These are phyloP conservation scores for Phytophthora crassamura DNA, from an alignment of 352 stramenopile species.

Conservation along the genomic window DNA sequence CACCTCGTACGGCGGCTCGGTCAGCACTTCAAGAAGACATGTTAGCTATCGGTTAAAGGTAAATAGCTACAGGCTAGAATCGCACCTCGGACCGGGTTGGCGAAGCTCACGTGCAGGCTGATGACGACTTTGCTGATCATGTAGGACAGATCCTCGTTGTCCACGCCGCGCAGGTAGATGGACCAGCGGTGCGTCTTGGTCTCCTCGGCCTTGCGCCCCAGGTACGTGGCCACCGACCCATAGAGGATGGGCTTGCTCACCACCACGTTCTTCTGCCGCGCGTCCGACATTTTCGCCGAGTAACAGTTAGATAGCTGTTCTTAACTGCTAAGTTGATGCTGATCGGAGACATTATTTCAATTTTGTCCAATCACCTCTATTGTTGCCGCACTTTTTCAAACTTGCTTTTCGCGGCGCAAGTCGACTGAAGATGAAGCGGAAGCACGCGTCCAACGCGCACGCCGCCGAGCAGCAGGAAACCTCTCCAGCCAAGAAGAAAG, in stretches of 20 bases:
- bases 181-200: slow-evolving; percentile 96
- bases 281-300: slow-evolving; percentile 60
- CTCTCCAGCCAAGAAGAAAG: slow-evolving; percentile 26
- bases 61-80: not conserved
- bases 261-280: slow-evolving; percentile 78
- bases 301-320: slow-evolving; percentile 7
- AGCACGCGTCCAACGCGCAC: slow-evolving; percentile 23
- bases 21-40: slow-evolving; percentile 78
- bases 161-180: slow-evolving; percentile 93
- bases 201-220: slow-evolving; percentile 93
- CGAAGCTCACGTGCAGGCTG: slow-evolving; percentile 96
- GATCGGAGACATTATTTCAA: slow-evolving; percentile 19
- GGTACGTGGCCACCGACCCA: slow-evolving; percentile 93
- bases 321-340: slow-evolving; percentile 5
- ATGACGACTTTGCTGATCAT: slow-evolving; percentile 98
- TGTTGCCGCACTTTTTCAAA: slow-evolving; percentile 32
- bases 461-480: not conserved
- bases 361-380: too few relatives aligned
- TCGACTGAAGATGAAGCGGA: slow-evolving; percentile 54
- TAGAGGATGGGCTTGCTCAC: slow-evolving; percentile 95
- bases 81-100: slow-evolving; percentile 90
- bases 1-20: slow-evolving; percentile 95
- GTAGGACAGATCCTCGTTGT: slow-evolving; percentile 94
- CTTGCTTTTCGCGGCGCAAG: not conserved
- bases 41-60: slow-evolving; percentile 9